phyloP scores from a whole-genome alignment of 2,329 filamentous ascomycete species.

The Colletotrichum lupini region DNA sequence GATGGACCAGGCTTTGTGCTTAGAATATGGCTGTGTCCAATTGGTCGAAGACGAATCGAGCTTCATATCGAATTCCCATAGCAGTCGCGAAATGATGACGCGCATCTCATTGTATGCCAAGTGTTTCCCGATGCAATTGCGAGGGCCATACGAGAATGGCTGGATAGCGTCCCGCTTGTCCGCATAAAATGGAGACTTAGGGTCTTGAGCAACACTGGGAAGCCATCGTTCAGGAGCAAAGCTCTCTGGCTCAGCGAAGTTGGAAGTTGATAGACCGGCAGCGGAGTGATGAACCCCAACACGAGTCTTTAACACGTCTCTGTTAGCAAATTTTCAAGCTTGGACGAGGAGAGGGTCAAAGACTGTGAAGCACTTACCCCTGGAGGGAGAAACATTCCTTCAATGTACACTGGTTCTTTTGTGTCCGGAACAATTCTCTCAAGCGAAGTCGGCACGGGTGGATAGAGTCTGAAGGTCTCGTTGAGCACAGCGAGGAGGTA shows the following conservation, averaged over 20 bases:
- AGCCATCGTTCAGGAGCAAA: conserved; percentile 57
- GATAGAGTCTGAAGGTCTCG: conserved; percentile 18
- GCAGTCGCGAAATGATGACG: conserved; percentile 56
- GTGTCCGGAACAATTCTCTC: conserved; percentile 3
- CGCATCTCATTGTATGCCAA: conserved; percentile 63
- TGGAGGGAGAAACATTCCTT: not conserved
- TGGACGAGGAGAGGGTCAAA: not conserved
- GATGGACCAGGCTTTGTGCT: conserved; percentile 50
- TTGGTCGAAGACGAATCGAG: conserved; percentile 45
- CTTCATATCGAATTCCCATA: conserved; percentile 61
- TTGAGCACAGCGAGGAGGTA: conserved; percentile 36
- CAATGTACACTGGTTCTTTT: not conserved
- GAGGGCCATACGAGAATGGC: conserved; percentile 23
- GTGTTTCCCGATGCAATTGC: conserved; percentile 30
- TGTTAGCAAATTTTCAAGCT: not conserved
- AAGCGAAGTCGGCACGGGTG: not conserved
- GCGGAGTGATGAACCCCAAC: conserved; percentile 52
- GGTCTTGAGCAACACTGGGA: conserved; percentile 32
- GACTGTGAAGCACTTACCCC: not conserved
- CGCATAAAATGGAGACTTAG: conserved; percentile 1
- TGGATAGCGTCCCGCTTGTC: conserved; percentile 24
- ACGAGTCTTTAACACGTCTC: conserved; percentile 21
- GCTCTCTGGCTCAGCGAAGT: conserved; percentile 55
- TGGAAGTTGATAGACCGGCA: not conserved
- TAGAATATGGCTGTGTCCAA: conserved; percentile 46